A percentile compares a stretch with the other conserved stretches of the same genome.
Evolutionary conservation across 2,329 filamentous ascomycete genomes (phyloP).

Genomic region (Periconia macrospinosa): DNA sequence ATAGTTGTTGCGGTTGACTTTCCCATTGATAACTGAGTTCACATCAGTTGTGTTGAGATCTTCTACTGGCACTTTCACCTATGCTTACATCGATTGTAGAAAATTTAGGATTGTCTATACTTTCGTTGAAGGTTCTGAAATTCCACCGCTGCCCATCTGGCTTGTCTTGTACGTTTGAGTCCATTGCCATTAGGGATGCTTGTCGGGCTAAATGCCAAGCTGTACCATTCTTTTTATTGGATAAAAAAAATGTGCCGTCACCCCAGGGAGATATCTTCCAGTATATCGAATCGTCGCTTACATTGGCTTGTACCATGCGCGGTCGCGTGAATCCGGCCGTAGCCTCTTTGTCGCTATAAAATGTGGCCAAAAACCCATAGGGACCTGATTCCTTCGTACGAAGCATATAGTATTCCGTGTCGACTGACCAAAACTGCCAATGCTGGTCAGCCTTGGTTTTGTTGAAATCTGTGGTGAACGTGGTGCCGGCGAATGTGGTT

Average conservation of each 20-base stretch:
- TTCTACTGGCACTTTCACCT: not conserved
- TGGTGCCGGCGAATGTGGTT: constrained; percentile 11
- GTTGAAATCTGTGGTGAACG: constrained; percentile 15
- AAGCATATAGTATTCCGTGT: constrained; percentile 19
- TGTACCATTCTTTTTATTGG: constrained; percentile 20
- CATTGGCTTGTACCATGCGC: constrained; percentile 17
- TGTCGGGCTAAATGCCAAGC: constrained; percentile 14
- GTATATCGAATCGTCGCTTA: constrained; percentile 20
- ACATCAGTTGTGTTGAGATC: not conserved
- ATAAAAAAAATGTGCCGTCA: constrained; percentile 22
- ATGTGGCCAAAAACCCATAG: constrained; percentile 15
- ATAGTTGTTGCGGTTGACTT: constrained; percentile 2
- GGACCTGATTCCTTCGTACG: constrained; percentile 16
- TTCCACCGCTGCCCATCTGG: constrained; percentile 19
- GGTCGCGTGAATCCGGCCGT: constrained; percentile 14
- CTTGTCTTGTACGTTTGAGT: constrained; percentile 16
- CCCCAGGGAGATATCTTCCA: constrained; percentile 24
- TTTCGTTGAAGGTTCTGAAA: not conserved
- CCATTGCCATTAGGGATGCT: constrained; percentile 9
- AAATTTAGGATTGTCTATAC: not conserved
- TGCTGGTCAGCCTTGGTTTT: constrained; percentile 1
- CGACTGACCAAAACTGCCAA: constrained; percentile 25
- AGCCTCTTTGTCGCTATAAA: constrained; percentile 8
- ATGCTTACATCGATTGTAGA: constrained; percentile 13
- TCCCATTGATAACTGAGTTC: constrained; percentile 7